These are phyloP conservation scores for Acrasis kona DNA, from an alignment of 78 protist species.

Conservation along the genomic window DNA sequence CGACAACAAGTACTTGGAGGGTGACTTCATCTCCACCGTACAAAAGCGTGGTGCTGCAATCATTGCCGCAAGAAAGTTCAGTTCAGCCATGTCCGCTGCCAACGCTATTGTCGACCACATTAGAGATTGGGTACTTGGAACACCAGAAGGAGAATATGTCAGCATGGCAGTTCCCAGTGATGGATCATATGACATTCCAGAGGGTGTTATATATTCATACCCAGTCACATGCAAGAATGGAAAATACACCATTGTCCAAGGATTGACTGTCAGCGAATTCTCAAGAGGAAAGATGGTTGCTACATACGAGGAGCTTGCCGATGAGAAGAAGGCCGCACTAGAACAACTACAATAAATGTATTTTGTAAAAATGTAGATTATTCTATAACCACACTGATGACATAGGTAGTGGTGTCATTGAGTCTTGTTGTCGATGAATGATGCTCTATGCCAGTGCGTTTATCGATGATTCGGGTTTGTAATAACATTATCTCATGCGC, in stretches of 20 bases:
- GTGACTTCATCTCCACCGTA: slow-evolving; percentile 53
- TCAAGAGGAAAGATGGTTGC: background rate
- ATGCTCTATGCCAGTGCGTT: too few species aligned
- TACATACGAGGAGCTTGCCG: background rate
- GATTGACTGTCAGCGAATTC: slow-evolving; percentile 35
- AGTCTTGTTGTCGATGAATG: too few species aligned
- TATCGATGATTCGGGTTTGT: too few species aligned
- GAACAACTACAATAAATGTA: too few species aligned
- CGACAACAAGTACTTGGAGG: slow-evolving; percentile 4
- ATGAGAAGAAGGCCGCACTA: background rate
- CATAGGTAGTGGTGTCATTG: too few species aligned
- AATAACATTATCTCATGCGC: too few species aligned
- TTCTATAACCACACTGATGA: too few species aligned
- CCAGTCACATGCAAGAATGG: slow-evolving; percentile 40
- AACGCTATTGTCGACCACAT: slow-evolving; percentile 63
- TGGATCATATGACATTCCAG: slow-evolving; percentile 42
- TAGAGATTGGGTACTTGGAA: slow-evolving; percentile 50
- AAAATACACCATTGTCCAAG: slow-evolving; percentile 18
- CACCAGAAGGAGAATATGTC: slow-evolving; percentile 30
- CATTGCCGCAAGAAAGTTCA: slow-evolving; percentile 52
- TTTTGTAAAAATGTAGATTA: too few species aligned
- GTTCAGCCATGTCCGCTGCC: slow-evolving; percentile 79
- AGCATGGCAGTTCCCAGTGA: slow-evolving; percentile 63
- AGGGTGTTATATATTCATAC: slow-evolving; percentile 53
- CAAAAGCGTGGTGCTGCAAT: slow-evolving; percentile 90